Base-by-base conservation (phyloP, 352 stramenopile genomes). In the Phytophthora hybrid region DNA sequence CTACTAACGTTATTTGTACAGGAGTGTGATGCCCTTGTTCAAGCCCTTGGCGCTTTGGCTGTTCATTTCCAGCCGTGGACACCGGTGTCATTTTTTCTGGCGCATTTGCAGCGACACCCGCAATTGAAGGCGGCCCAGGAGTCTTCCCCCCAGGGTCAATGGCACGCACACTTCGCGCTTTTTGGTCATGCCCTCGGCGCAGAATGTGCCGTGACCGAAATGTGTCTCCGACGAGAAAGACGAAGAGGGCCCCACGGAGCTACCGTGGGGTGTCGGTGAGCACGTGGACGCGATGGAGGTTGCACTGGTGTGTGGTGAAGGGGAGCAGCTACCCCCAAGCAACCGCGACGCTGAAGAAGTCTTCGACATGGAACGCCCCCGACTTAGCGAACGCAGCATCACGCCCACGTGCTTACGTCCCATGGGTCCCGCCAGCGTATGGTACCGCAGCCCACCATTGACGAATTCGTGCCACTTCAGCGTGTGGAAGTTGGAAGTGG, bases 381-480 rank as follows among this genome's bases (percentile, higher is more conserved):
- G 68, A 51, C 41, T 66, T 34, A 71, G 74, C 37, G 81, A 86
- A 8, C 83, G 83, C 32, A 91, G 69, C 21, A 91, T 63, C 23
- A 94, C 64, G 5, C 84, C 82, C 2, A 94, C 83, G 63, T 94
- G 87, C 76, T 92, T 93, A 55, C 80, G 83, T 23, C 83, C 81
- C 3, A 75, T 66, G 21, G 82, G 59, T 5, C 67, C 70, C 18
- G 82, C 83, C 55, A 84, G 83, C 5, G 85, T 93, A 55, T 88
- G 80, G 71, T 93, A 92, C 5, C 84, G 76, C 37, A 94, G 68
- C 0, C 87, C 87, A 59, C 78, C 70, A 51, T 91, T 87, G 19
- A 93, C 87, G 70, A 93, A 93, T 54, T 85, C 74, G 58, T 90
- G 86, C 87, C 85, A 94, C 31, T 88, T 83, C 51, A 92, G 66